Base-by-base conservation (phyloP, 768 basidiomycete species). In the Saitozyma podzolica region DNA sequence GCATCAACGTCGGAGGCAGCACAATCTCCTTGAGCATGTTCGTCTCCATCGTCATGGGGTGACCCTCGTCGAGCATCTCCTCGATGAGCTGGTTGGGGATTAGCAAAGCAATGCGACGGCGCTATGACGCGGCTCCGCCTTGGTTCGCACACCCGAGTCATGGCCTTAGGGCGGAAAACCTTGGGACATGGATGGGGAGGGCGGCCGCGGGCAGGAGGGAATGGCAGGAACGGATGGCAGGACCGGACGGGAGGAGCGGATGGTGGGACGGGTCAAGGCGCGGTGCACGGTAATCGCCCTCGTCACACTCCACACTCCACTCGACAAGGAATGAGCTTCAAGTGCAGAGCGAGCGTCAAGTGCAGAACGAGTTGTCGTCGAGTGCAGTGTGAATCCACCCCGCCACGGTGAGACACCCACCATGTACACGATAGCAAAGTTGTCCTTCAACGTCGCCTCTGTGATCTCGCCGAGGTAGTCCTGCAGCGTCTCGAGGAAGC, bases 351-450 rank as follows among this genome's bases (percentile, higher is more conserved):
- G 54, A 50, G 19, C n/a, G n/a, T 29, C 29, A 13, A 52, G 11
- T 56, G n/a, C 20, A 41, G 19, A 45, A 41, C n/a, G 54, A 50
- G 19, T 20, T 16, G 52, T 52, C 10, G 51, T 13, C n/a, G 51
- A 53, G 14, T 53, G 14, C 14, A 53, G 51, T 37, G 51, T 16
- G 17, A 14, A 8, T 48, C 45, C 13, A 8, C 16, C 6, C 40
- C 16, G 17, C 40, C 16, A n/a, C 47, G 4, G 4, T 37, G 20
- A 14, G 8, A 4, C 40, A 64, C 84, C 29, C 65, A 90, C 92
- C 83, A 95, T 93, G 74, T 97, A 95, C 8, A 96, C 92, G 29
- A 91, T 86, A 73, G 97, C 94, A 78, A 96, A 95, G 78, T 95
- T 91, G 63, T 96, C 92, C 70, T 87, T 90, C 67, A 97, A 80